phyloP scores from a whole-genome alignment of 352 stramenopile species.

The Globisporangium cystogenes region DNA sequence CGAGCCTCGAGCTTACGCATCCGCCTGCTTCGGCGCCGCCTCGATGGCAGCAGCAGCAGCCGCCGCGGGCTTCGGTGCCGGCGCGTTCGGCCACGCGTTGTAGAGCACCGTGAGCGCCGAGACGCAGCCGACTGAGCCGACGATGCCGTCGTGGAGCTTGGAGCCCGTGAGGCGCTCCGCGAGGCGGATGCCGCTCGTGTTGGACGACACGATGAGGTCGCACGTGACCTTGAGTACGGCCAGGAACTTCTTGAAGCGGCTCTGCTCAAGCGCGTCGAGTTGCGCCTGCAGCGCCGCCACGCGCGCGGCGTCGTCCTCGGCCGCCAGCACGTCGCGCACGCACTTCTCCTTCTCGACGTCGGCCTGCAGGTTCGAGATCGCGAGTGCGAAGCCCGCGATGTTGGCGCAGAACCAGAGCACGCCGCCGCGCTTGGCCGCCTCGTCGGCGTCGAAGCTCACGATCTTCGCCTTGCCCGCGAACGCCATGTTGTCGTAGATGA shows the following conservation, averaged over 20 bases:
- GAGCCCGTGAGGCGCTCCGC: constrained; percentile 69
- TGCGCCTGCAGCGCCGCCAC: constrained; percentile 49
- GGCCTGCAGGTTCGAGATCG: constrained; percentile 63
- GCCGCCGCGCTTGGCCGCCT: constrained; percentile 58
- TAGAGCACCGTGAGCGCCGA: constrained; percentile 82
- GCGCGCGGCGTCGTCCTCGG: constrained; percentile 55
- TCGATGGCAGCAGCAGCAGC: constrained; percentile 5
- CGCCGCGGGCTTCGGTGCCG: constrained; percentile 8
- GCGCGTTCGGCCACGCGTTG: constrained; percentile 65
- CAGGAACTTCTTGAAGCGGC: constrained; percentile 77
- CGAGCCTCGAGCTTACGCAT: not conserved
- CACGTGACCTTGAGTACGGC: constrained; percentile 80
- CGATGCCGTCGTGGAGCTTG: constrained; percentile 83
- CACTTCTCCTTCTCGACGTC: constrained; percentile 81
- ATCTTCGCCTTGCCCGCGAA: constrained; percentile 81
- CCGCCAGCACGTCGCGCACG: constrained; percentile 60
- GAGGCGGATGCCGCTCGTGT: constrained; percentile 72
- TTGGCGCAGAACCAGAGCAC: constrained; percentile 85
- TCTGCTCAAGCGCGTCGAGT: constrained; percentile 48
- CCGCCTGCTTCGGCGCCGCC: constrained; percentile 6
- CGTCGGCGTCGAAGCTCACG: constrained; percentile 52
- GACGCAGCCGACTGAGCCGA: constrained; percentile 71
- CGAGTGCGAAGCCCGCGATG: constrained; percentile 69
- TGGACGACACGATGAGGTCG: constrained; percentile 84
- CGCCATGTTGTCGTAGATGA: constrained; percentile 84